Conservation (phyloP, 352 stramenopile genomes). For the Phytophthora idaei region DNA sequence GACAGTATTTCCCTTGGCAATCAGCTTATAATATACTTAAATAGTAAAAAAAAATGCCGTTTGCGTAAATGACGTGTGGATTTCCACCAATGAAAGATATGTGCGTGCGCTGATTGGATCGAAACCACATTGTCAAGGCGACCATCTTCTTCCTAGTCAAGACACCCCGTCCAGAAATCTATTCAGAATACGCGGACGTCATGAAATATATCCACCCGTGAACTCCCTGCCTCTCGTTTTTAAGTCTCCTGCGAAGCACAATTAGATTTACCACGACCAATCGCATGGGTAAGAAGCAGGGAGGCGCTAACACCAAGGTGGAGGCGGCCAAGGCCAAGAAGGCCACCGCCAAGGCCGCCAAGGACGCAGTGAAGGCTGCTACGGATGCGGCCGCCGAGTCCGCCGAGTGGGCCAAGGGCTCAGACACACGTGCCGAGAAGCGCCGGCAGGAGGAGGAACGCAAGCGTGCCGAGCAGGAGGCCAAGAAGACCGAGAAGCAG, state of each 20-base stretch:
- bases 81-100: conserved; percentile 15
- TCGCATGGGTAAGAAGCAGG: conserved; percentile 57
- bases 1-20: too few relatives aligned
- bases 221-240: neutral
- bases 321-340: conserved; percentile 80
- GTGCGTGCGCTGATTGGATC: conserved; percentile 10
- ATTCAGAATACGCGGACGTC: neutral
- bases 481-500: conserved; percentile 78
- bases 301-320: conserved; percentile 72
- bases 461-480: conserved; percentile 64
- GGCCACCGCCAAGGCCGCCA: conserved; percentile 52
- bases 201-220: neutral
- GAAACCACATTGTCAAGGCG: conserved; percentile 10
- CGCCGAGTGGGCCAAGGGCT: conserved; percentile 65
- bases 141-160: conserved; percentile 7
- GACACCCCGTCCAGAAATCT: neutral
- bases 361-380: conserved; percentile 60
- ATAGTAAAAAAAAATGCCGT: too few relatives aligned
- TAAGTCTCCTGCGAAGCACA: neutral
- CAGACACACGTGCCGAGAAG: conserved; percentile 49
- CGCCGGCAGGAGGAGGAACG: conserved; percentile 63
- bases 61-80: too few relatives aligned
- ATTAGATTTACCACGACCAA: conserved; percentile 25
- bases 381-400: conserved; percentile 46
- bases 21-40: too few relatives aligned